Evolutionary conservation across 2,329 filamentous ascomycete species (phyloP).

Genomic region (Dactylonectria macrodidyma): DNA sequence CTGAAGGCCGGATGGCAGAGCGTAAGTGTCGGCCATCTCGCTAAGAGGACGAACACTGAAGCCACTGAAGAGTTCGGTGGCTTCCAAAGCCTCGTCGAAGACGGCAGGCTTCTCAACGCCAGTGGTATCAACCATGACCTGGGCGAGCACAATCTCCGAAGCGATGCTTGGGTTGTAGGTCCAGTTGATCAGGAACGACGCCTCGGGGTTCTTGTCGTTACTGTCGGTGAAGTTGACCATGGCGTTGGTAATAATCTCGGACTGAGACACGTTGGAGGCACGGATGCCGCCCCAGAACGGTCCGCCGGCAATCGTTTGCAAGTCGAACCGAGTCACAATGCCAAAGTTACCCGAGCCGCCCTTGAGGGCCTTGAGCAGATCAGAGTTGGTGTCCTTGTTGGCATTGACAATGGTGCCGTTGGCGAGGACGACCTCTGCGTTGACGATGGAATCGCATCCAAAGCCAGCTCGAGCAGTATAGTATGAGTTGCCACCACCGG

Average conservation of each 20-base stretch:
- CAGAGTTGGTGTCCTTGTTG: constrained; percentile 53
- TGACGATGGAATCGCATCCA: constrained; percentile 57
- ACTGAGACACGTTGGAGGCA: constrained; percentile 33
- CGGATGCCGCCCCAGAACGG: constrained; percentile 32
- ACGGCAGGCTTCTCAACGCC: constrained; percentile 41
- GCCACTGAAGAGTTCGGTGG: constrained; percentile 37
- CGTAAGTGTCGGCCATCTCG: constrained; percentile 28
- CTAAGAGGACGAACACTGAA: constrained; percentile 31
- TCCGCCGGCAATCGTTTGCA: constrained; percentile 21
- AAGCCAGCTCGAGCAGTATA: constrained; percentile 53
- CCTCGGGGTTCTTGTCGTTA: constrained; percentile 38
- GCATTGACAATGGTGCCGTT: constrained; percentile 59
- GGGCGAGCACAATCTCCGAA: constrained; percentile 35
- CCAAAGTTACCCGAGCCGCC: constrained; percentile 64
- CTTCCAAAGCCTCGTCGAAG: constrained; percentile 42
- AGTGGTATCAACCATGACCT: constrained; percentile 37
- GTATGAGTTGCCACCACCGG: constrained; percentile 49
- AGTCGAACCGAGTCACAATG: constrained; percentile 51
- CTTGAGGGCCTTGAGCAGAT: constrained; percentile 62
- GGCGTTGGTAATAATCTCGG: constrained; percentile 30
- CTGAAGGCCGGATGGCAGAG: constrained; percentile 43
- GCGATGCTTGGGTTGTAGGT: constrained; percentile 34
- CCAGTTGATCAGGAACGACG: constrained; percentile 39
- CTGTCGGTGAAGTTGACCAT: constrained; percentile 35
- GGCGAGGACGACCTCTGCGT: constrained; percentile 60